Conservation (phyloP, 306 rosid species). For the Sphenostylis stenocarpa region DNA sequence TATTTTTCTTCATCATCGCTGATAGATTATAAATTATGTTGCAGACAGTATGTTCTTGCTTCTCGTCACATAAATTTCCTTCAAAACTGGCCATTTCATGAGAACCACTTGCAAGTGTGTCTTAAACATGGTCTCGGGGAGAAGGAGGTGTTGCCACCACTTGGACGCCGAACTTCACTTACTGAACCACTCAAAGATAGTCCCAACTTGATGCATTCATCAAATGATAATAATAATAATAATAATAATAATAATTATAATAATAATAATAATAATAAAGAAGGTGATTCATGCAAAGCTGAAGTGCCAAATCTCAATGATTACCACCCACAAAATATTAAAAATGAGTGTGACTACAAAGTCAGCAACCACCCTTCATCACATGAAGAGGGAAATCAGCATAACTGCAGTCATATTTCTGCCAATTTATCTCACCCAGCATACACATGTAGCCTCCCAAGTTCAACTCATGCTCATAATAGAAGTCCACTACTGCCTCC, state of each 20-base stretch:
- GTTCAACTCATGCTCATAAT: conserved; percentile 1
- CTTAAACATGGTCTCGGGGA: conserved; percentile 43
- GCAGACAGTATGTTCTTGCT: conserved; percentile 57
- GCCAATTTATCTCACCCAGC: background rate
- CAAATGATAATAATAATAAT: conserved; percentile 18
- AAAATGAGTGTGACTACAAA: conserved; percentile 33
- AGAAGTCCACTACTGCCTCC: conserved; percentile 9
- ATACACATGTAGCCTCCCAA: background rate
- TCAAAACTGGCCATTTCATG: conserved; percentile 61
- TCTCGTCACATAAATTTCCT: conserved; percentile 44
- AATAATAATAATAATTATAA: too few relatives aligned
- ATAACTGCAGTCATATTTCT: conserved; percentile 27
- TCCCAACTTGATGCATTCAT: conserved; percentile 12
- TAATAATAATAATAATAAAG: too few relatives aligned
- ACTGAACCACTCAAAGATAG: conserved; percentile 33
- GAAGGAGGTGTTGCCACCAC: conserved; percentile 56
- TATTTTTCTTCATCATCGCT: background rate
- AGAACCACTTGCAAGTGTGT: conserved; percentile 51
- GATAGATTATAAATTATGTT: background rate
- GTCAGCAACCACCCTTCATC: conserved; percentile 22
- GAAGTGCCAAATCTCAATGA: background rate
- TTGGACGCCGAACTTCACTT: conserved; percentile 29
- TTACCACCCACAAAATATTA: background rate
- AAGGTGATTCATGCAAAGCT: conserved; percentile 14
- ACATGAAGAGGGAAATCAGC: conserved; percentile 37